Percentiles rank a stretch among this genome's conserved stretches.
These are phyloP conservation scores for Agastache rugosa DNA, from an alignment of 257 asterid species.

Conservation along the genomic window DNA sequence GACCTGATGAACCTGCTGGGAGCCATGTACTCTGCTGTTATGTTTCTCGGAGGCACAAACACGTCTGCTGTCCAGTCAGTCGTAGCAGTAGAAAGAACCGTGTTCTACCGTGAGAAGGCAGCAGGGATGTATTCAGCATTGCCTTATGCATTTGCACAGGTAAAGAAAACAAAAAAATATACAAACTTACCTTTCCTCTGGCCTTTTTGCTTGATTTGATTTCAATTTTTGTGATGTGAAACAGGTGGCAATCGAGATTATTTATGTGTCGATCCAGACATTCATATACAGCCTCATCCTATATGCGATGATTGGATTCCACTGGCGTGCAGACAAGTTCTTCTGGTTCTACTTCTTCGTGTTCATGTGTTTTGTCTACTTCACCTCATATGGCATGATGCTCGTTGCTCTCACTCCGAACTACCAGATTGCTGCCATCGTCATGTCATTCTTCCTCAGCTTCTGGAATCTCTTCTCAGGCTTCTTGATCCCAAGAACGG, in stretches of 20 bases:
- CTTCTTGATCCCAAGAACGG: conserved; percentile 75
- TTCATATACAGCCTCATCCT: conserved; percentile 71
- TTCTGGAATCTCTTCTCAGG: conserved; percentile 90
- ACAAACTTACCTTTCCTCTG: background rate
- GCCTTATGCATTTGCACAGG: conserved; percentile 86
- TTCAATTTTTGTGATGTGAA: background rate
- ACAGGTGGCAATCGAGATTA: conserved; percentile 75
- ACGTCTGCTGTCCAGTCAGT: conserved; percentile 78
- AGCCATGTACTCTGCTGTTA: conserved; percentile 77
- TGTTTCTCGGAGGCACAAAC: conserved; percentile 87
- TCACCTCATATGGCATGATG: conserved; percentile 88
- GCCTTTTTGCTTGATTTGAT: background rate
- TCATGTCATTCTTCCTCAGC: conserved; percentile 89
- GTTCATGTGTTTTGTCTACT: conserved; percentile 79
- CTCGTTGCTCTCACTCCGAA: conserved; percentile 84
- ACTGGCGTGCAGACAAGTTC: conserved; percentile 60
- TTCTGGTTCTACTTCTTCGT: conserved; percentile 78
- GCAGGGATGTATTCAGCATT: conserved; percentile 84
- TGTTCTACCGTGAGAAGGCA: conserved; percentile 84
- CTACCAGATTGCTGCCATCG: conserved; percentile 76
- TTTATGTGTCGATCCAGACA: conserved; percentile 64
- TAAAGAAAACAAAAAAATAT: background rate
- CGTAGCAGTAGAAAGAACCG: conserved; percentile 81
- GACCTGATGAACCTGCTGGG: conserved; percentile 73
- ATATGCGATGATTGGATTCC: conserved; percentile 86